A percentile compares a stretch with the other conserved stretches of the same genome.
phyloP scores from a whole-genome alignment of 164 flowering plant species.

The Macadamia tetraphylla region DNA sequence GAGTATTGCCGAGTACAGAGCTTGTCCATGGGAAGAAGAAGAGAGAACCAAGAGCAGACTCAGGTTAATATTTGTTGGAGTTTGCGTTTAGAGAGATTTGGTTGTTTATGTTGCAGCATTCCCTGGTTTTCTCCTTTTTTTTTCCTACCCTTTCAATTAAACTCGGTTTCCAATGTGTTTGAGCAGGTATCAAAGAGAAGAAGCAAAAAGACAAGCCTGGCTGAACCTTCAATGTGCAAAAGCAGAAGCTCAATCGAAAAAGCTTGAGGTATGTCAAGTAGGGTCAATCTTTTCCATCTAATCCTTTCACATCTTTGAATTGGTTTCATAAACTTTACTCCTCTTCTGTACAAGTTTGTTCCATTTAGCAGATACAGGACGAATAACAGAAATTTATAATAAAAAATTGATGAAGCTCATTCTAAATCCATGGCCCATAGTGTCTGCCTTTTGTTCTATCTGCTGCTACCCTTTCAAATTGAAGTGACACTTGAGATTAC shows the following conservation, averaged over 20 bases:
- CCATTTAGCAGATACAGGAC: neutral
- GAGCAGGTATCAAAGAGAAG: conserved; percentile 79
- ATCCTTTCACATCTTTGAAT: neutral
- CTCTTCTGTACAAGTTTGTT: neutral
- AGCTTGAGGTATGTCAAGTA: conserved; percentile 53
- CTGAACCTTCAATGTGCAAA: conserved; percentile 86
- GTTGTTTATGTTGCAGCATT: conserved; percentile 1
- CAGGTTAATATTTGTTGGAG: conserved; percentile 33
- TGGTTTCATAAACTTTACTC: neutral
- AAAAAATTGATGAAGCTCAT: too few species aligned
- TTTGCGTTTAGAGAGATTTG: neutral
- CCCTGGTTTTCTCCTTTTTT: neutral
- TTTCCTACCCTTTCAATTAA: neutral
- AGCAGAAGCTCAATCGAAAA: conserved; percentile 89
- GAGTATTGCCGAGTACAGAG: conserved; percentile 39
- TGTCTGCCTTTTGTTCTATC: neutral
- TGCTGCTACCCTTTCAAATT: neutral
- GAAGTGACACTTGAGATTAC: neutral
- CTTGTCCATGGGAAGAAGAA: conserved; percentile 69
- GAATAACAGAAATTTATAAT: neutral
- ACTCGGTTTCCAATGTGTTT: conserved; percentile 1
- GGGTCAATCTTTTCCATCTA: neutral
- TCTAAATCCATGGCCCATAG: neutral
- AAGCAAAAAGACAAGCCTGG: conserved; percentile 94
- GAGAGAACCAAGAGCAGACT: conserved; percentile 57